Conservation (phyloP, 1,284 basidiomycete species). For the Leccinum holopus region DNA sequence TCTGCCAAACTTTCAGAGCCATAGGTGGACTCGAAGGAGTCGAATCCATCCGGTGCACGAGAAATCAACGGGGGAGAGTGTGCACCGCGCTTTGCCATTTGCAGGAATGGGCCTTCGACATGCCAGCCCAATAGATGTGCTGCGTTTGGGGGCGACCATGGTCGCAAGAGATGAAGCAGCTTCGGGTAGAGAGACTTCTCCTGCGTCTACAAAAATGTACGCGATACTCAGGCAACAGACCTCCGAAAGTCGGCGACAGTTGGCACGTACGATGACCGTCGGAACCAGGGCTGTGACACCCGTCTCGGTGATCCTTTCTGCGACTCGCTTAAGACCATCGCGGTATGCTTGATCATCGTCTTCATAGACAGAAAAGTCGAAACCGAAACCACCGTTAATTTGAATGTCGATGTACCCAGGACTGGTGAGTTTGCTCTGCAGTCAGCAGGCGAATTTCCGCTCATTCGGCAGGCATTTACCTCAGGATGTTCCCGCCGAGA, state of each 20-base stretch:
- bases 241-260: not conserved
- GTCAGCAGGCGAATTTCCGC: slow-evolving; percentile 9
- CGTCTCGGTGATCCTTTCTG: slow-evolving; percentile 78
- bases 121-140: slow-evolving; percentile 85
- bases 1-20: slow-evolving; percentile 62
- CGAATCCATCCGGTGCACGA: slow-evolving; percentile 57
- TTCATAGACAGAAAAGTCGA: slow-evolving; percentile 84
- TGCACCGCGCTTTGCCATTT: slow-evolving; percentile 75
- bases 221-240: not conserved
- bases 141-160: slow-evolving; percentile 56
- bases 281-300: slow-evolving; percentile 87
- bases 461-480: slow-evolving; percentile 38
- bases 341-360: slow-evolving; percentile 67
- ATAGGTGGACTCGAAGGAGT: slow-evolving; percentile 73
- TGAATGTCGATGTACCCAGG: slow-evolving; percentile 81
- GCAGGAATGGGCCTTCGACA: slow-evolving; percentile 87
- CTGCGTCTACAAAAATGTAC: slow-evolving; percentile 55
- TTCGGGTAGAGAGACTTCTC: slow-evolving; percentile 70
- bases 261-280: slow-evolving; percentile 67
- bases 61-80: slow-evolving; percentile 73
- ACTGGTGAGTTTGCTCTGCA: slow-evolving; percentile 35
- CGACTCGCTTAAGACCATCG: slow-evolving; percentile 68
- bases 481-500: slow-evolving; percentile 70
- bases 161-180: slow-evolving; percentile 60
- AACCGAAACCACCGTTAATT: slow-evolving; percentile 86